Evolutionary conservation across 1,139 yeast species (phyloP), one percentile per base, ranked within the genome.

Genomic region (Blastobotrys buckinghamii): DNA sequence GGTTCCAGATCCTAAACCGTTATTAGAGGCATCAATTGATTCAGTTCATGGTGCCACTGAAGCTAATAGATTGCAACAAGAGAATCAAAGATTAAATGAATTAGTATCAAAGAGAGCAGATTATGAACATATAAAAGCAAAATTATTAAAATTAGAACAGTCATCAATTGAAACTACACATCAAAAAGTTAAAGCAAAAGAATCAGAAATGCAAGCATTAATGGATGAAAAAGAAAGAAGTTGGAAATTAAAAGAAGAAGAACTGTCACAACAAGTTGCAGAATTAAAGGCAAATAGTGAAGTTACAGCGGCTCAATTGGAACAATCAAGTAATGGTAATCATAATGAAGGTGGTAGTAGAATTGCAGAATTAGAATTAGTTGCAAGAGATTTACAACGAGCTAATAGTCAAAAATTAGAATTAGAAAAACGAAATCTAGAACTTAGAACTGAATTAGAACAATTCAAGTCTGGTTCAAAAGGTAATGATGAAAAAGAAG

Each of bases 1-100:
- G 61, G 92, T 95, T 0, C 97, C 97, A 0, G 97, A 92, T 67
- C 97, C 97, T 2, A 77, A 76, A 52, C 95, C 96, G 2, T 67
- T 90, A 42, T 69, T 90, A 50, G 88, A 85, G 59, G 76, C 79
- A 34, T 79, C 94, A 2, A 66, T 85, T 32, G 87, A 84, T 49
- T 78, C 87, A 2, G 81, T 84, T n/a, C 66, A 75, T 12, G 77
- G 78, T 33, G 73, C 77, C 1, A 72, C 77, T 13, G 89, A 86
- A 50, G 68, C 77, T 2, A 76, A 75, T 1, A 67, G 68, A 12
- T 66, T 84, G 46, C 73, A 75, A 53, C 68, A 69, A 20, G 87
- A 84, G 59, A 78, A 84, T 50, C 67, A 70, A 2, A 63, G 65
- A 16, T 69, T 88, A 51, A 79, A 78, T 52, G 84, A 82, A 44